Conservation (phyloP, 2,329 filamentous ascomycete species). For the Pseudocercospora pini-densiflorae region DNA sequence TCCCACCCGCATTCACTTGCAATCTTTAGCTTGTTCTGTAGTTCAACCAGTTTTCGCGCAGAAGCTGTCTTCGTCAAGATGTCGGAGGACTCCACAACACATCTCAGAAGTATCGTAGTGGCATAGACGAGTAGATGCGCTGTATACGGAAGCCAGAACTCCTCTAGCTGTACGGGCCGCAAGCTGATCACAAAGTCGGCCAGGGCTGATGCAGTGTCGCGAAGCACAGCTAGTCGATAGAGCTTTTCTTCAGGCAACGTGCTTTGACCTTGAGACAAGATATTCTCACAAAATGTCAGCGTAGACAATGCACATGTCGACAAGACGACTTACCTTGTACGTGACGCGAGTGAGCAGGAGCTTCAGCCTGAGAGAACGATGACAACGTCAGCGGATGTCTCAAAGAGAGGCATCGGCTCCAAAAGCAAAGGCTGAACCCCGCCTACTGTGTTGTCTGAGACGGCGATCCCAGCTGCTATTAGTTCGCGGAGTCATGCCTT, state of each 20-base stretch:
- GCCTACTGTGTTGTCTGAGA: no score
- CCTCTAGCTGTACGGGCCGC: constrained; percentile 52
- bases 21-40: constrained; percentile 11
- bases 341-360: constrained; percentile 46
- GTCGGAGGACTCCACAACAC: constrained; percentile 57
- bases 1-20: constrained; percentile 48
- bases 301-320: no score
- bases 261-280: constrained; percentile 32
- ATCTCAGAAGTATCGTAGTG: constrained; percentile 57
- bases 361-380: constrained; percentile 26
- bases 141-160: constrained; percentile 59
- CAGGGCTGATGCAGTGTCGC: constrained; percentile 55
- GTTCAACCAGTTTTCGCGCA: constrained; percentile 35
- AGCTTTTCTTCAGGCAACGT: constrained; percentile 29
- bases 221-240: constrained; percentile 50
- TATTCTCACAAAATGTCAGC: constrained; percentile 1
- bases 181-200: constrained; percentile 56
- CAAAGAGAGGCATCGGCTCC: no score
- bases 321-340: constrained; percentile 14
- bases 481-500: no score
- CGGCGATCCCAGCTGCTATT: no score
- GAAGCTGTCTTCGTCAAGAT: constrained; percentile 53
- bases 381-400: no score
- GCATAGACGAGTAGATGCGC: constrained; percentile 60
- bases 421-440: no score